Base-by-base conservation (phyloP, 2,329 filamentous ascomycete species). In the Dactylellina drechsleri region DNA sequence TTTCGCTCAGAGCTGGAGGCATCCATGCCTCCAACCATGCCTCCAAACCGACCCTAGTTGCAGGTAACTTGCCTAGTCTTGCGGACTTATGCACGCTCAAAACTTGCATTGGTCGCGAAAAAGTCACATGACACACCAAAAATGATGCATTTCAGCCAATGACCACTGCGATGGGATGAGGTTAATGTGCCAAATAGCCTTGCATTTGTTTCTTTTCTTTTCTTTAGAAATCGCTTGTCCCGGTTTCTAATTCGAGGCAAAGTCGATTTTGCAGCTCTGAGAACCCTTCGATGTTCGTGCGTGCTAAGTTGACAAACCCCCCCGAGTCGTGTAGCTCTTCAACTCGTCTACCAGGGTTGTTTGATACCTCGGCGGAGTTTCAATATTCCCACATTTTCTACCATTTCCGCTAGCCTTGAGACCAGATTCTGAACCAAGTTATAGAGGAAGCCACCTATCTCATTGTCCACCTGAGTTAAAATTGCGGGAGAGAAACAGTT, bases 231-330 rank as follows among this genome's bases (percentile, higher is more conserved):
- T 75, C 71, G 71, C 71, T 75, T 75, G 65, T 68, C 71, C 71
- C 71, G 71, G 71, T 75, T 68, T 75, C 71, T 75, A 75, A 75
- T 75, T 75, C 71, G 68, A 75, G 71, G 71, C 57, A 68, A 68
- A 59, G 52, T 62, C 71, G 26, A 50, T 59, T 58, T 64, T 65
- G 56, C 52, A 67, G 59, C 62, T 41, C 61, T 41, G 50, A 18
- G 65, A 50, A 47, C 54, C 45, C 49, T 61, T 54, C 23, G 43
- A 49, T 66, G 43, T 71, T 71, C 66, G 52, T 64, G 57, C 28
- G 54, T 61, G 52, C 66, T 65, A 36, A 54, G 59, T 56, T 43
- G 47, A 31, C 57, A 26, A 40, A 70, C 59, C 64, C 59, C 43
- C 59, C 52, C 57, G 70, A 74, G 62, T 20, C 58, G 68, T 45